Base-by-base conservation (phyloP, 208 protist genomes). In the Trypanosoma vivax region DNA sequence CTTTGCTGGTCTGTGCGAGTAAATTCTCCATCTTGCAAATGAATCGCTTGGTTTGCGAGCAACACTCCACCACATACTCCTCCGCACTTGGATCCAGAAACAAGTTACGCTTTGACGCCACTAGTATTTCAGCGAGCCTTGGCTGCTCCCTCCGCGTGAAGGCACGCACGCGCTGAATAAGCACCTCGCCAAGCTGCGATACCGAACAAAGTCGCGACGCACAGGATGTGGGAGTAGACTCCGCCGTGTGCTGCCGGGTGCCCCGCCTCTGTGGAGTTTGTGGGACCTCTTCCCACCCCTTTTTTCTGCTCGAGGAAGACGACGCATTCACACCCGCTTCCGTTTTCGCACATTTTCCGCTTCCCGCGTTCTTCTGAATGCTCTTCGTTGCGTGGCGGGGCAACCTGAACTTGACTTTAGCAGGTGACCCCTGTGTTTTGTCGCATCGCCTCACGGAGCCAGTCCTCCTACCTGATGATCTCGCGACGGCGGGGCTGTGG, bases 101-200 rank as follows among this genome's bases (percentile, higher is more conserved):
- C n/a, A 56, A 50, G 45, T 75, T 85, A 19, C 69, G 62, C 41
- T 57, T 48, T 48, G 70, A 71, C 6, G 46, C 52, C 10, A 59
- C 67, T 27, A 83, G 49, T 21, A 46, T 43, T 9, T 11, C 24
- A 35, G 82, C 67, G 25, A 91, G 45, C 45, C 59, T 64, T 27
- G 79, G 54, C 31, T 84, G 73, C 51, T 76, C 76, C 21, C 62
- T 65, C 24, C 78, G 50, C 11, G 83, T 55, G 35, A 83, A 90
- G 24, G 73, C 63, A 54, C 86, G 83, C 42, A 90, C 70, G 31
- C 83, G 83, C 5, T 83, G 47, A 16, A 78, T 73, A 52, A 88
- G 63, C 23, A 56, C 29, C 46, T 87, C 76, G 43, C 76, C 84
- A 41, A 65, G 46, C 2, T 73, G 64, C 4, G n/a, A 21, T n/a